Evolutionary conservation across 164 flowering plant species (phyloP), one percentile per base, ranked within the genome.

Genomic region (Macadamia integrifolia): DNA sequence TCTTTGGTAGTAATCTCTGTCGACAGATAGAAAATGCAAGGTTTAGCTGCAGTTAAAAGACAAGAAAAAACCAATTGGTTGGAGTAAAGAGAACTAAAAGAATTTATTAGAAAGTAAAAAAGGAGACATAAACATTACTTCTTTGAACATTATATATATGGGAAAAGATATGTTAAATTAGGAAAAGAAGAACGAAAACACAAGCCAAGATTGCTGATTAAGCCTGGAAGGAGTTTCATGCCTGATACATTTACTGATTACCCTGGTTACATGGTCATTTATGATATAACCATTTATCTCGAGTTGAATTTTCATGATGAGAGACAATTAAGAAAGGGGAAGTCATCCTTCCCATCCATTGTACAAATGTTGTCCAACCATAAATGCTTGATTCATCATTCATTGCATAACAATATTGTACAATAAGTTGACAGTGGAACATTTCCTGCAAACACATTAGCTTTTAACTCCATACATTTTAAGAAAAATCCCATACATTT

Each of bases 1-100:
- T 80, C 31, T 55, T 74, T 58, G 79, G 44, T 29, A 93, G 79
- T 62, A 90, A 64, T 65, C 78, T 81, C 97, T 91, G 83, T 58
- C 28, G 72, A 52, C 72, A 10, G 58, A 57, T 10, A 58, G 65
- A 31, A 60, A 52, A 56, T 9, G 28, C 42, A 30, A 31, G 50
- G 64, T 9, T 28, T 23, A 66, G 6, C 10, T 53, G 9, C 28
- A 1, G 44, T 30, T 17, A 48, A 44, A 30, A 5, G 40, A 35
- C 3, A 58, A 66, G 13, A 29, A 6, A 17, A 23, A 15, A 40
- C 23, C 18, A 40, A 40, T 65, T 66, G 6, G 9, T 55, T 5
- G 9, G 6, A n/a, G 1, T 35, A 43, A 56, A 48, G 18, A 15
- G 17, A 50, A 61, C 4, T 23, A 64, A 48, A 15, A 14, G 6